Evolutionary conservation across 2,329 filamentous ascomycete species (phyloP).

Genomic region (Beauveria sp.): DNA sequence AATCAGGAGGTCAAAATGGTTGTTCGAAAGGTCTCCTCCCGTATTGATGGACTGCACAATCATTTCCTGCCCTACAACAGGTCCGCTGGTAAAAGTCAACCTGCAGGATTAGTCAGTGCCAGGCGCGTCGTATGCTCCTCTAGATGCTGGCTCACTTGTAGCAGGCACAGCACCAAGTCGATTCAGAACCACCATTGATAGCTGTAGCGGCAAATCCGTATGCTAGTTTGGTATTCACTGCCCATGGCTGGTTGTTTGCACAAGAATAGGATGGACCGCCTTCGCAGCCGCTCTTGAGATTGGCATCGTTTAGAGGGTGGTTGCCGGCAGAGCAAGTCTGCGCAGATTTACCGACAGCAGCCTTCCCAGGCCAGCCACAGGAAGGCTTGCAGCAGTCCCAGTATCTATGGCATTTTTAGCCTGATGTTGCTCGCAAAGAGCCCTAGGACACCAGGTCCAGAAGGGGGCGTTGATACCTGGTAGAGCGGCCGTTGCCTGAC

Average conservation of each 20-base stretch:
- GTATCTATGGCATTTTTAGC: conserved; percentile 28
- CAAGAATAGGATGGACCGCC: conserved; percentile 54
- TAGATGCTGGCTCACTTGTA: conserved; percentile 36
- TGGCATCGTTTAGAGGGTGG: conserved; percentile 40
- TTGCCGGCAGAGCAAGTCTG: conserved; percentile 47
- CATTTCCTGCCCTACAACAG: conserved; percentile 52
- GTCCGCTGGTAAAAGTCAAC: conserved; percentile 43
- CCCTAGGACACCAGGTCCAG: background rate
- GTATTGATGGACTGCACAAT: conserved; percentile 59
- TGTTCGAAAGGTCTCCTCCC: conserved; percentile 45
- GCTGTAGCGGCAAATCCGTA: conserved; percentile 59
- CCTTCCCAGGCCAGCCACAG: conserved; percentile 54
- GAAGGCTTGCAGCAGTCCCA: conserved; percentile 68
- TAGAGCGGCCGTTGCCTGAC: background rate
- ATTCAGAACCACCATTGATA: conserved; percentile 46
- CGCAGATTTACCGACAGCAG: conserved; percentile 40
- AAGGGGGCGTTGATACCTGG: background rate
- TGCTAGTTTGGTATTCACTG: conserved; percentile 46
- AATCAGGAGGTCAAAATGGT: conserved; percentile 53
- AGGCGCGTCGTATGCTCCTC: too few relatives aligned
- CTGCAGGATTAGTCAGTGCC: conserved; percentile 10
- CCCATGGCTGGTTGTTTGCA: conserved; percentile 54
- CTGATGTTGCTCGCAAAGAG: background rate
- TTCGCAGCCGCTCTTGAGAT: conserved; percentile 45
- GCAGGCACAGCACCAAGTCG: conserved; percentile 59